A percentile compares a stretch with the other conserved stretches of the same genome.
Conservation (phyloP, 352 stramenopile species). For the Aphanomyces invadans region DNA sequence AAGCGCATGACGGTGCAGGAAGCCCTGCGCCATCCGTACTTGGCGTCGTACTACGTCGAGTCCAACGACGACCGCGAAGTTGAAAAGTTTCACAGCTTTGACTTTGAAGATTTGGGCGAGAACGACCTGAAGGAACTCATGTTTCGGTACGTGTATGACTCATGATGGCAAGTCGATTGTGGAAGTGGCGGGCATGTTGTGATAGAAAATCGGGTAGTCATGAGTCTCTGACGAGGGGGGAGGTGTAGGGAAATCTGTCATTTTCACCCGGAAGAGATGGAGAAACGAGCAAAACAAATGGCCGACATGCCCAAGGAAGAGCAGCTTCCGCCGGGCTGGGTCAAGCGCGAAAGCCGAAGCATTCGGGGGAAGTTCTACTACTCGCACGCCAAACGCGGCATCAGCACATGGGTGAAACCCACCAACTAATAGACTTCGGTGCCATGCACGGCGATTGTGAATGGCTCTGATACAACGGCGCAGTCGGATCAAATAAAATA, state of each 20-base stretch:
- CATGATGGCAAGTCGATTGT: neutral
- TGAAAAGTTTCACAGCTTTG: slow-evolving; percentile 80
- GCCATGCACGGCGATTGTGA: too few species aligned
- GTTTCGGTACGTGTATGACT: slow-evolving; percentile 39
- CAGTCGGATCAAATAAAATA: slow-evolving; percentile 4
- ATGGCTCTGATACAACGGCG: neutral
- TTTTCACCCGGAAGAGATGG: slow-evolving; percentile 84
- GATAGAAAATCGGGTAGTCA: too few species aligned
- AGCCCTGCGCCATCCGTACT: slow-evolving; percentile 94
- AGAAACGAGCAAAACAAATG: slow-evolving; percentile 76
- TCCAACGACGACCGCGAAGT: slow-evolving; percentile 52
- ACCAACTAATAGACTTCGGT: slow-evolving; percentile 5
- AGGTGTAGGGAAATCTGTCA: slow-evolving; percentile 86
- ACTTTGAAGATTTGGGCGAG: slow-evolving; percentile 75
- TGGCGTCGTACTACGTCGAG: slow-evolving; percentile 83
- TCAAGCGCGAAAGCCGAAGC: slow-evolving; percentile 79
- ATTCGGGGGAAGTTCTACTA: slow-evolving; percentile 86
- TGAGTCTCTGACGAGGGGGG: too few species aligned
- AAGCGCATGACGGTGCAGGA: slow-evolving; percentile 94
- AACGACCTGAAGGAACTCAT: slow-evolving; percentile 83
- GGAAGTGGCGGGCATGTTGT: too few species aligned
- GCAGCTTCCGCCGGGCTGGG: slow-evolving; percentile 73
- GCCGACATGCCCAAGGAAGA: slow-evolving; percentile 61
- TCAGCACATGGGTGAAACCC: slow-evolving; percentile 82
- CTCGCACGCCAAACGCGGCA: slow-evolving; percentile 81